phyloP scores from a whole-genome alignment of 176 grass and related monocot genomes.

The Aegilops speltoides region DNA sequence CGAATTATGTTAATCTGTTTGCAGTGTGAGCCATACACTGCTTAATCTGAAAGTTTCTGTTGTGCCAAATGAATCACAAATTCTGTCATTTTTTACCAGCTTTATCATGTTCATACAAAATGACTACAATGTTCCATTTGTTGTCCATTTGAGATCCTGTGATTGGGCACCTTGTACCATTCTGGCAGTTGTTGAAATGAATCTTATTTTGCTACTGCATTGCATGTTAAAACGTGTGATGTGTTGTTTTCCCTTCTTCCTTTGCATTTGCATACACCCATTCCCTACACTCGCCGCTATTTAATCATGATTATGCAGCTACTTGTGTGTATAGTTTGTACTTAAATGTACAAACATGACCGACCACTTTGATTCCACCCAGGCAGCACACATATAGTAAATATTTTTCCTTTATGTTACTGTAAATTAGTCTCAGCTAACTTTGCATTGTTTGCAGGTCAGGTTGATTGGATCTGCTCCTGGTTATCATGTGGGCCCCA shows the following conservation, averaged over 20 bases:
- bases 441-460: conserved; percentile 51
- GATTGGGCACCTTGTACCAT: neutral
- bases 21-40: neutral
- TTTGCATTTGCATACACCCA: neutral
- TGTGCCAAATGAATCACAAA: neutral
- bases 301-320: neutral
- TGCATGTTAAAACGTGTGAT: neutral
- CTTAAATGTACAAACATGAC: neutral
- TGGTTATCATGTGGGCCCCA: conserved; percentile 79
- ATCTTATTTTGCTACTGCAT: conserved; percentile 13
- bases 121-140: neutral
- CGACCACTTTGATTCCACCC: neutral
- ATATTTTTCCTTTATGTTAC: too few relatives aligned
- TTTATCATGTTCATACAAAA: neutral
- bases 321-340: neutral
- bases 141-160: neutral
- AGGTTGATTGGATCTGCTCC: conserved; percentile 90
- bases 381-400: too few relatives aligned
- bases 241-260: neutral
- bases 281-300: neutral
- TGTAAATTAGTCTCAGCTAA: neutral
- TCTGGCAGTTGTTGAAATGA: neutral
- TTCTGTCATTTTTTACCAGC: conserved; percentile 9
- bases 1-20: neutral
- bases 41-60: neutral